A percentile compares a stretch with the other conserved stretches of the same genome.
Conservation (phyloP, 139 green algal genomes). For the Protoeuglena noctilucae region DNA sequence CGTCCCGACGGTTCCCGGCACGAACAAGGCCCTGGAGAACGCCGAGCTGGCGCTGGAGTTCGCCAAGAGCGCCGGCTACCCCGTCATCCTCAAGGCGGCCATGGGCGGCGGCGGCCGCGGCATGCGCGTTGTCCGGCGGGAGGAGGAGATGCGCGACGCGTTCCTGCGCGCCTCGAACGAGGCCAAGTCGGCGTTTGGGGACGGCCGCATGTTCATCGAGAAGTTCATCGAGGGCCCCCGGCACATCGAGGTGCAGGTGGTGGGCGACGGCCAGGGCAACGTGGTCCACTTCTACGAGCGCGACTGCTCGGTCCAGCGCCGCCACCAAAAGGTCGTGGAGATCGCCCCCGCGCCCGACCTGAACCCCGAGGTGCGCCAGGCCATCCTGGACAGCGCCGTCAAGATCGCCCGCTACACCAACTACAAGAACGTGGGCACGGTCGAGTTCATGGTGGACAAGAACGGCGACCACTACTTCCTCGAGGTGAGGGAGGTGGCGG, state of each 20-base stretch:
- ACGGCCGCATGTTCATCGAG: constrained; percentile 91
- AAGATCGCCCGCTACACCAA: constrained; percentile 53
- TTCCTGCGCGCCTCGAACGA: constrained; percentile 63
- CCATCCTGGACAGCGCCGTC: constrained; percentile 27
- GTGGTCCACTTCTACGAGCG: constrained; percentile 88
- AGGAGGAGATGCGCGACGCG: constrained; percentile 55
- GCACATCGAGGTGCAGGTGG: constrained; percentile 75
- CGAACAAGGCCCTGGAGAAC: constrained; percentile 37
- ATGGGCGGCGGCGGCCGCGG: constrained; percentile 81
- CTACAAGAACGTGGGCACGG: constrained; percentile 70
- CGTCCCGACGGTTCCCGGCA: constrained; percentile 77
- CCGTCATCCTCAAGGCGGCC: constrained; percentile 89
- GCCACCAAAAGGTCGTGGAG: constrained; percentile 96
- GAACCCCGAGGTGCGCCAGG: constrained; percentile 15
- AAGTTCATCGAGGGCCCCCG: constrained; percentile 79
- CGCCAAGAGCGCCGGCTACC: constrained; percentile 54
- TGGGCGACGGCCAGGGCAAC: constrained; percentile 85
- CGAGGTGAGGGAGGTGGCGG: no score
- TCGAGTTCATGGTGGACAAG: constrained; percentile 98
- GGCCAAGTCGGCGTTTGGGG: constrained; percentile 70
- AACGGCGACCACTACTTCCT: constrained; percentile 75
- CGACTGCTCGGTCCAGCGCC: constrained; percentile 90
- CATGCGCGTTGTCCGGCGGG: constrained; percentile 71
- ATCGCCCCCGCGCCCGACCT: constrained; percentile 60
- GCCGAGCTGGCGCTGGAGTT: constrained; percentile 47